Percentiles rank a stretch among this genome's conserved stretches.
Evolutionary conservation across 371 early-diverging fungal species (phyloP).

Genomic region (Mortierella polycephala): DNA sequence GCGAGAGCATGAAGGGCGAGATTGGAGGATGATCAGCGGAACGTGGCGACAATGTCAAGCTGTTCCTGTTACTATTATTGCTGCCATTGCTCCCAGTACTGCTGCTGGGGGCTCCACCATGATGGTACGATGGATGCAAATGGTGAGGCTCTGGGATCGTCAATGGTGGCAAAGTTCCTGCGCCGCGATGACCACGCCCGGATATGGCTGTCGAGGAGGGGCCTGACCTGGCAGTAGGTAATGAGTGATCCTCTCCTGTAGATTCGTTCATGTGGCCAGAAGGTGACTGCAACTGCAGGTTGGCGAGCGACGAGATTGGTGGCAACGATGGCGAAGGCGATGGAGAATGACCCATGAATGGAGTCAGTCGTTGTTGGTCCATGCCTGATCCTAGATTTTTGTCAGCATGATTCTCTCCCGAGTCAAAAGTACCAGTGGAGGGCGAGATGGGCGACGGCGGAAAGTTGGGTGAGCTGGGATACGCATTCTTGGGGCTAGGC

Average conservation of each 20-base stretch:
- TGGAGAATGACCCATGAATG: constrained; percentile 12
- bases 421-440: constrained; percentile 4
- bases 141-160: constrained; percentile 46
- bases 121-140: constrained; percentile 39
- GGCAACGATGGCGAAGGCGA: constrained; percentile 25
- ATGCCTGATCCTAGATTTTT: background rate
- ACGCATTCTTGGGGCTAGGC: constrained; percentile 12
- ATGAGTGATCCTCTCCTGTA: background rate
- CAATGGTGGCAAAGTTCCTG: constrained; percentile 32
- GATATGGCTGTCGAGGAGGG: background rate
- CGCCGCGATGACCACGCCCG: constrained; percentile 25
- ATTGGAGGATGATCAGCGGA: constrained; percentile 27
- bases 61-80: constrained; percentile 24
- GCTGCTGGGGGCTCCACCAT: constrained; percentile 16
- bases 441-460: constrained; percentile 36
- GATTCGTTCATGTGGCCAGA: constrained; percentile 6
- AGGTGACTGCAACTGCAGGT: constrained; percentile 27
- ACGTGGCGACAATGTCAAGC: constrained; percentile 18
- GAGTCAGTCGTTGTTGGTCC: constrained; percentile 13
- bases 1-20: constrained; percentile 42
- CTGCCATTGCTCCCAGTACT: constrained; percentile 6
- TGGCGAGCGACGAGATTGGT: constrained; percentile 39
- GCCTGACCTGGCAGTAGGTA: no score
- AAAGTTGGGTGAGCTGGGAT: constrained; percentile 15
- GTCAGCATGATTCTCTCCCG: constrained; percentile 8